Percentiles rank a stretch among this genome's conserved stretches.
These are phyloP conservation scores for Trichoderma sp. DNA, from an alignment of 2,329 filamentous ascomycete genomes.

Conservation along the genomic window DNA sequence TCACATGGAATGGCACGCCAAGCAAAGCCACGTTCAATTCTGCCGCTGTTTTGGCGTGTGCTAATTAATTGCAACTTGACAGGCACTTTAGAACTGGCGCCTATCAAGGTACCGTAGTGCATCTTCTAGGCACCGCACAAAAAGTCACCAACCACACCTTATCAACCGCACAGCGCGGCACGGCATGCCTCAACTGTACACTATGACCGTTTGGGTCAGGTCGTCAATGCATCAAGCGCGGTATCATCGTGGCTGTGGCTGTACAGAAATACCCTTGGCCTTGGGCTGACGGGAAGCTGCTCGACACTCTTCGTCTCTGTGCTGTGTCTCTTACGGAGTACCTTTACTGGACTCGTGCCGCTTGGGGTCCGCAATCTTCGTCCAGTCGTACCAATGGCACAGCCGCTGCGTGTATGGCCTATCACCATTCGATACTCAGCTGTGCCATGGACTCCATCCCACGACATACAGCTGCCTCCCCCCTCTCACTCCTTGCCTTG, in stretches of 20 bases:
- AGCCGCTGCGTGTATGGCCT: neutral
- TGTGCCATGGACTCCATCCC: neutral
- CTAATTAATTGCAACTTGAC: neutral
- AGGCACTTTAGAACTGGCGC: neutral
- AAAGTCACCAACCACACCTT: neutral
- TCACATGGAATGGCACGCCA: neutral
- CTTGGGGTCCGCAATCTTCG: conserved; percentile 1
- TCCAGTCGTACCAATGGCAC: neutral
- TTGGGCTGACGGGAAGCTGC: neutral
- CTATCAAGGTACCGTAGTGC: neutral
- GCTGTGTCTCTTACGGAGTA: too few relatives aligned
- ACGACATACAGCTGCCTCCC: neutral
- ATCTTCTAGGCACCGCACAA: neutral
- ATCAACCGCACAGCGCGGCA: neutral
- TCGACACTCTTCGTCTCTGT: neutral
- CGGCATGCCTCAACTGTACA: neutral
- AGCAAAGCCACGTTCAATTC: neutral
- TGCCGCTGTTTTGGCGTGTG: neutral
- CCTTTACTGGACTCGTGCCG: neutral
- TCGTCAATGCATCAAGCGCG: neutral
- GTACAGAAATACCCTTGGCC: neutral
- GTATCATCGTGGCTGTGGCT: neutral
- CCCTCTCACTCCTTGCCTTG: neutral
- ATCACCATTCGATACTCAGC: neutral
- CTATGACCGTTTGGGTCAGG: neutral